These are phyloP conservation scores for Neocallimastix lanati DNA, from an alignment of 192 early-diverging fungal genomes.

Conservation along the genomic window DNA sequence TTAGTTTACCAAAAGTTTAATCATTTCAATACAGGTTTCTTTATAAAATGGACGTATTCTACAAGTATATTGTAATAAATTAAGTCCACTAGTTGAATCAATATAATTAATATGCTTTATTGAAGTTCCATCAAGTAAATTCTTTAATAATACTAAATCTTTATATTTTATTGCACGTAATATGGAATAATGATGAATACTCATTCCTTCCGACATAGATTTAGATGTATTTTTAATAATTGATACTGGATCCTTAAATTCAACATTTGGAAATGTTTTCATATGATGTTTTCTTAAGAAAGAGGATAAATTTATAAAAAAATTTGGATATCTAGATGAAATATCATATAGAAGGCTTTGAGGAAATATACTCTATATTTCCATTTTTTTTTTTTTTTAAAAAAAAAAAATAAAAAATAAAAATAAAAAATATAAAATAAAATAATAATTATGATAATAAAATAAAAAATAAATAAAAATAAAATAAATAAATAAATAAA, in stretches of 20 bases:
- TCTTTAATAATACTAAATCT: constrained; percentile 30
- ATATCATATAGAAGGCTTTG: constrained; percentile 15
- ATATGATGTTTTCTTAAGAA: not conserved
- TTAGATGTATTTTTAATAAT: constrained; percentile 6
- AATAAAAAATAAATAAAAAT: no score
- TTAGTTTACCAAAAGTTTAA: not conserved
- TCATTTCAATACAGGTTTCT: constrained; percentile 10
- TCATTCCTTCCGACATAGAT: constrained; percentile 7
- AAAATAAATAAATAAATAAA: no score
- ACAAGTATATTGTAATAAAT: constrained; percentile 37
- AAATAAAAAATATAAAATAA: constrained; percentile 14
- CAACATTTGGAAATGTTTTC: constrained; percentile 3
- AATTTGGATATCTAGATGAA: constrained; percentile 22
- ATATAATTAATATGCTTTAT: constrained; percentile 17
- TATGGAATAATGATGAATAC: constrained; percentile 20
- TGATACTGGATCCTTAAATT: constrained; percentile 12
- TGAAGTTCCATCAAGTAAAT: constrained; percentile 9
- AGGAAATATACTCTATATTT: constrained; percentile 1
- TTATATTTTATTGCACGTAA: constrained; percentile 36
- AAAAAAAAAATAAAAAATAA: constrained; percentile 8
- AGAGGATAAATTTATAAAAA: constrained; percentile 19
- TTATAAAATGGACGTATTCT: constrained; percentile 22
- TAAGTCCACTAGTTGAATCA: constrained; percentile 36
- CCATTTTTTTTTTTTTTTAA: not conserved
- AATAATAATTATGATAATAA: not conserved